Evolutionary conservation across 73 alveolate genomes (phyloP).

Genomic region (Paramecium pentaurelia): DNA sequence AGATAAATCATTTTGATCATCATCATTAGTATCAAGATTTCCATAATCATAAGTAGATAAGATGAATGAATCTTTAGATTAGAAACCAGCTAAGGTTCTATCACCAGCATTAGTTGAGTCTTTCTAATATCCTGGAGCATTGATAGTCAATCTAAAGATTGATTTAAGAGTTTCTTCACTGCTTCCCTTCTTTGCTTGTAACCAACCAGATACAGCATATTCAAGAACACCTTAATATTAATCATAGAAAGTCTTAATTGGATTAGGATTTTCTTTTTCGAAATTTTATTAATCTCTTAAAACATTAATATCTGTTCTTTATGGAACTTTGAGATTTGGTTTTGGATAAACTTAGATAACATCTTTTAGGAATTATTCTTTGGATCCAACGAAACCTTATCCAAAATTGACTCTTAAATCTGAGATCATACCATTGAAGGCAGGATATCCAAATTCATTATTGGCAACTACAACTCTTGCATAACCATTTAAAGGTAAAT

Average conservation of each 20-base stretch:
- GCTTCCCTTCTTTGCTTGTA: neutral
- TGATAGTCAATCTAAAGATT: constrained; percentile 1
- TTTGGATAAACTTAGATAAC: neutral
- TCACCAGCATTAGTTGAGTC: constrained; percentile 25
- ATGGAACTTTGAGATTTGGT: neutral
- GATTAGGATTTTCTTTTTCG: neutral
- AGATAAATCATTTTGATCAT: neutral
- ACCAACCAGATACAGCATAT: constrained; percentile 44
- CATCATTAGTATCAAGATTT: constrained; percentile 47
- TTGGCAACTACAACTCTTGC: constrained; percentile 16
- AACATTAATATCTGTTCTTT: neutral
- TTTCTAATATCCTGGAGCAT: neutral
- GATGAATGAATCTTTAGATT: neutral
- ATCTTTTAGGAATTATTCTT: neutral
- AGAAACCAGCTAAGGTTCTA: constrained; percentile 50
- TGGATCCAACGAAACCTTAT: constrained; percentile 3
- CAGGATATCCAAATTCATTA: neutral
- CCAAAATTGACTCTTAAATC: neutral
- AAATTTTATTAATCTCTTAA: neutral
- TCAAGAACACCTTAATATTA: neutral
- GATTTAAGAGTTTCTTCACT: neutral
- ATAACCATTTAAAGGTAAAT: constrained; percentile 7
- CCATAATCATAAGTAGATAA: constrained; percentile 39
- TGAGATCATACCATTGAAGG: constrained; percentile 44
- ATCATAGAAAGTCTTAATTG: neutral